Base-by-base conservation (phyloP, 1,139 yeast genomes). In the Saccharomyces hybrid region DNA sequence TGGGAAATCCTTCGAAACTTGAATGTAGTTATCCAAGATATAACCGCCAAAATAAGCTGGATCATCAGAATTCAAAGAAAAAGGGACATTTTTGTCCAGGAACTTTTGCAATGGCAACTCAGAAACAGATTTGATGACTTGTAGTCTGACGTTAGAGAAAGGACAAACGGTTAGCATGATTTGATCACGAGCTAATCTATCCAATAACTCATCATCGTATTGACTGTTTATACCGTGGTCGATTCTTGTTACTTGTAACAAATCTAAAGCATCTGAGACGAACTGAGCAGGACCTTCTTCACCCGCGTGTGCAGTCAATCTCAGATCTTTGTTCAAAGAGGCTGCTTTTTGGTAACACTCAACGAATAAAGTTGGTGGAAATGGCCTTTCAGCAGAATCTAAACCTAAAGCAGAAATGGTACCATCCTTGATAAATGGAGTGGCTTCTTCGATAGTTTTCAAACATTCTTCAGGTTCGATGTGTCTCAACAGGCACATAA, bases 11-110 rank as follows among this genome's bases (percentile, higher is more conserved):
- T 79, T 74, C 60, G 86, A 87, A 27, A 86, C 87, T 44, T 78
- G 79, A 31, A 78, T 65, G 70, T 86, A 87, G 68, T 87, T 87
- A 63, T 87, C 93, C 60, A 87, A 72, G 57, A 86, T 82, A 70
- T 86, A 86, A 9, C 90, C 93, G 51, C 93, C 95, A 65, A 87
- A 87, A 69, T 87, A 87, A 3, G 95, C 93, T 38, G 95, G 95
- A 68, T 87, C 95, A 68, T 87, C 95, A 1, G 90, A 84, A 68
- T 87, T 87, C 65, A 87, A 76, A 47, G 89, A 83, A 68, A 87
- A 85, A 32, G 86, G 84, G n/a, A 86, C 84, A 56, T 79, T 76
- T 46, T 75, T 74, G 6, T 84, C 85, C 51, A 87, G 70, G 60
- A 84, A 81, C 59, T 73, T 70, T 46, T 75, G 74, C 58, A 87